Percentiles rank a stretch among this genome's conserved stretches.
Evolutionary conservation across 1,139 yeast species (phyloP).

Genomic region (Yamadazyma epiphylla): DNA sequence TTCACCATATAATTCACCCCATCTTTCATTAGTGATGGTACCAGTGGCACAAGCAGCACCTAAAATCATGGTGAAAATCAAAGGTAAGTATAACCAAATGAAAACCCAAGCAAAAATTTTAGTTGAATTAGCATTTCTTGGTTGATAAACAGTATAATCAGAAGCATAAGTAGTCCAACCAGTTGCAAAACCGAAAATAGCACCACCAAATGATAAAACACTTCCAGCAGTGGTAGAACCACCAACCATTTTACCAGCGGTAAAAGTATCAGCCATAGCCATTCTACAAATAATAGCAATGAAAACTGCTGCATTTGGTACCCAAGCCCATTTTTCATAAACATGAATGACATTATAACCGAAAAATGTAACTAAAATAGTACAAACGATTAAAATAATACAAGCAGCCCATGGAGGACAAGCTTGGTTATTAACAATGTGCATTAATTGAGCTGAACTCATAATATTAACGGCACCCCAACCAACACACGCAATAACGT

Average conservation of each 20-base stretch:
- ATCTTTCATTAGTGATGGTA: constrained; percentile 38
- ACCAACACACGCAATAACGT: constrained; percentile 85
- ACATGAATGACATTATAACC: constrained; percentile 81
- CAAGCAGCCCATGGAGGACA: constrained; percentile 94
- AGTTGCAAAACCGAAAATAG: constrained; percentile 85
- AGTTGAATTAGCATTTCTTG: constrained; percentile 50
- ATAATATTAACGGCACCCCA: constrained; percentile 95
- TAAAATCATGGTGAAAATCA: constrained; percentile 67
- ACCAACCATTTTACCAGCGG: constrained; percentile 40
- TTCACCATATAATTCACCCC: constrained; percentile 49
- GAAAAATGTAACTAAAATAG: constrained; percentile 75
- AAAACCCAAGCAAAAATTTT: constrained; percentile 64
- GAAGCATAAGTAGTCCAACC: constrained; percentile 96
- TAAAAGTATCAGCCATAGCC: constrained; percentile 61
- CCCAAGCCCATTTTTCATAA: constrained; percentile 86
- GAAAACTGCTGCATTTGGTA: constrained; percentile 72
- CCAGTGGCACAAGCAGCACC: constrained; percentile 90
- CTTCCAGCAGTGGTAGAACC: constrained; percentile 67
- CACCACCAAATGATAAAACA: constrained; percentile 81
- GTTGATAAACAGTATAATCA: constrained; percentile 88
- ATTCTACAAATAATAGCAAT: constrained; percentile 76
- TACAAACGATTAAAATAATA: constrained; percentile 62
- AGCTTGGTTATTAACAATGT: constrained; percentile 65
- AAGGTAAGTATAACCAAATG: constrained; percentile 63
- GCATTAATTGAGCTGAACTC: constrained; percentile 81